These are phyloP conservation scores for Kalmusia sp. DNA, from an alignment of 2,329 filamentous ascomycete genomes.

Conservation along the genomic window DNA sequence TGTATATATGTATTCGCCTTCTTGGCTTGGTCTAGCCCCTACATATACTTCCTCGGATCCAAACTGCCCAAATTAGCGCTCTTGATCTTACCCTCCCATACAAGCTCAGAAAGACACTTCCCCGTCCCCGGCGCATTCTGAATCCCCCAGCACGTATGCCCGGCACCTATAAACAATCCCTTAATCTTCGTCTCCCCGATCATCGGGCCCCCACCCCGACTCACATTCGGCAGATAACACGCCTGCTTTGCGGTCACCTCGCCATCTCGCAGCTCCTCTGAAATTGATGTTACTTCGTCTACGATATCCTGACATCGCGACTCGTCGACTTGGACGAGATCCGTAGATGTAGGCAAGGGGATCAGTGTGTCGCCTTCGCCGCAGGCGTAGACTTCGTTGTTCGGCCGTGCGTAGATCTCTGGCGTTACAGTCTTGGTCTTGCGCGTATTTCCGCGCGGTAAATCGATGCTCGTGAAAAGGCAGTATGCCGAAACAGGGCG, in stretches of 20 bases:
- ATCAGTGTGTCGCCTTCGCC: conserved; percentile 82
- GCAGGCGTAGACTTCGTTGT: conserved; percentile 91
- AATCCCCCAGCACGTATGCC: conserved; percentile 98
- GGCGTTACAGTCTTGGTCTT: conserved; percentile 70
- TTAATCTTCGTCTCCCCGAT: conserved; percentile 76
- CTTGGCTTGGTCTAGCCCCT: not conserved
- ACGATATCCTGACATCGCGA: conserved; percentile 83
- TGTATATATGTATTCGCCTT: no score
- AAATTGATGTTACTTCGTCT: conserved; percentile 73
- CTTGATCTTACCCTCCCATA: conserved; percentile 52
- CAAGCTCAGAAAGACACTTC: conserved; percentile 54
- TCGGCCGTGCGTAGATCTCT: conserved; percentile 91
- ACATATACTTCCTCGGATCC: conserved; percentile 48
- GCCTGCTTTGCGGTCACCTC: conserved; percentile 78
- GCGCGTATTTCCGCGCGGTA: conserved; percentile 62
- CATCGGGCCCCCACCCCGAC: conserved; percentile 69
- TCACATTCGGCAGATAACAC: conserved; percentile 87
- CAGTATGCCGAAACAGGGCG: conserved; percentile 73
- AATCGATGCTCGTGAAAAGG: conserved; percentile 83
- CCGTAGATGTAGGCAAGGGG: conserved; percentile 77
- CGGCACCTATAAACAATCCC: conserved; percentile 81
- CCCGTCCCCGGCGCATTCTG: conserved; percentile 89
- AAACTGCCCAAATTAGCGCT: conserved; percentile 52
- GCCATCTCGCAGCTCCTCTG: conserved; percentile 53
- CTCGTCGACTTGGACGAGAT: conserved; percentile 77